Evolutionary conservation across 129 eudicot species (phyloP), one percentile per base, ranked within the genome.

Genomic region (Kitagawia praeruptora): DNA sequence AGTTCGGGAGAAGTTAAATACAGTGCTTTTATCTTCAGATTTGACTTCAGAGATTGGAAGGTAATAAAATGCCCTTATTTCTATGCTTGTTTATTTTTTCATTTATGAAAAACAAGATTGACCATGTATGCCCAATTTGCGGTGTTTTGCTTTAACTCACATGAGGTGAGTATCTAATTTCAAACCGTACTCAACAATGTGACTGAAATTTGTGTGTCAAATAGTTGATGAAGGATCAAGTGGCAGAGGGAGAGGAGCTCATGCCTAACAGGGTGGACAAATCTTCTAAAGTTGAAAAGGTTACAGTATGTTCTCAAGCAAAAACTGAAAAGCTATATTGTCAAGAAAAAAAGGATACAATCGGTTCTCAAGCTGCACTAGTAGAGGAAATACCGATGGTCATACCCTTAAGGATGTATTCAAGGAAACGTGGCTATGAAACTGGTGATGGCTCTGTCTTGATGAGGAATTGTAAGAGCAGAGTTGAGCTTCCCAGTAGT

Each of bases 21-120:
- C 87, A 70, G 81, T 75, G 92, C 88, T 61, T 92, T 92, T 66
- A 81, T 88, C 71, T 89, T 92, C 82, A 75, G 88, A 80, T 79
- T 87, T 77, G 92, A 85, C 84, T 92, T 84, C 67, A 76, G 76
- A 63, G 94, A 92, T 80, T 92, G 97, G 94, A 83, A 88, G 97
- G 94, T 91, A 85, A 14, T 14, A 34, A 34, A 51, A 46, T 3
- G 12, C 15, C 3, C 12, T 8, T 9, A 11, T 47, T 47, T 47
- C 51, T 14, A 47, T 3, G 18, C 16, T 47, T 47, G 51, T 47
- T 47, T 47, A 44, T 4, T 58, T n/a, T 58, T 8, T 63, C 37
- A 63, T 18, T 51, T 2, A 4, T 16, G 8, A 51, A 51, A 51
- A 19, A 54, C 9, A 1, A 23, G 64, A 23, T 54, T 23, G 23